These are phyloP conservation scores for Abrus pulchellus DNA, from an alignment of 306 rosid genomes.

Conservation along the genomic window DNA sequence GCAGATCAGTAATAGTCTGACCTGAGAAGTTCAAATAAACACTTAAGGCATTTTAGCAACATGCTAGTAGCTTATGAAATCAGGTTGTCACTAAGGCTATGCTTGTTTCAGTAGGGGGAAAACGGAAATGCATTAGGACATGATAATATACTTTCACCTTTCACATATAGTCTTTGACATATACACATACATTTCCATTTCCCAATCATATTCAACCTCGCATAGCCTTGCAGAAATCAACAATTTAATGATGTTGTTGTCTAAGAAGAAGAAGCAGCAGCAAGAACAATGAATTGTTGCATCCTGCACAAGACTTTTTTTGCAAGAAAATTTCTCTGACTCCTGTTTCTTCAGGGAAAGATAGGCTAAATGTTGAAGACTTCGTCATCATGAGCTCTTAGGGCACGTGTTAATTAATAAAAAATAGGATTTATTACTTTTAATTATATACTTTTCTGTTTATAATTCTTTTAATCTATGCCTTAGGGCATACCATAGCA, in stretches of 20 bases:
- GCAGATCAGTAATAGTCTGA: background rate
- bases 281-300: slow-evolving; percentile 7
- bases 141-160: slow-evolving; percentile 24
- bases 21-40: slow-evolving; percentile 17
- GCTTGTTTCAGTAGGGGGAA: background rate
- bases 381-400: background rate
- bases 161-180: background rate
- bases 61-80: background rate
- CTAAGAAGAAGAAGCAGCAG: background rate
- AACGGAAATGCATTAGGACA: slow-evolving; percentile 14
- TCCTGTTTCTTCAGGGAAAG: slow-evolving; percentile 28
- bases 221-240: background rate
- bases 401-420: background rate
- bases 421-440: background rate
- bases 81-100: background rate
- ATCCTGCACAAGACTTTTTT: background rate
- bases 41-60: background rate
- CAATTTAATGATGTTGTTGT: background rate
- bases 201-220: slow-evolving; percentile 3
- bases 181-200: slow-evolving; percentile 16
- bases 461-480: background rate
- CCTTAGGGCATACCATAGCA: background rate
- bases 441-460: background rate
- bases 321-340: slow-evolving; percentile 8
- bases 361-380: background rate